Evolutionary conservation across 1,284 basidiomycete genomes (phyloP), one percentile per base, ranked within the genome.

Genomic region (Abortiporus biennis): DNA sequence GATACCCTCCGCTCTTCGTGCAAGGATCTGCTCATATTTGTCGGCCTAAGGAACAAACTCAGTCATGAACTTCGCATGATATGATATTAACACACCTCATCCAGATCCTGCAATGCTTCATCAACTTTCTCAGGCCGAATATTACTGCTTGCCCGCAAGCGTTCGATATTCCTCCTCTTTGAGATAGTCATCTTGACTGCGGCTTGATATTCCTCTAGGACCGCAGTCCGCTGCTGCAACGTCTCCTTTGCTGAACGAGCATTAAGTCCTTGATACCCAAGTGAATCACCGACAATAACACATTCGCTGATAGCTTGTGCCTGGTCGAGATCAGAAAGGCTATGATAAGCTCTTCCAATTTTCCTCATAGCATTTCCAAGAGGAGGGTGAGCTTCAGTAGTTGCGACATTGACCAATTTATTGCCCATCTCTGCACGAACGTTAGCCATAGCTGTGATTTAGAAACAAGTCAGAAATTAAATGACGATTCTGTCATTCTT

Each of bases 201-300:
- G 4, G 79, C 72, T 50, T 95, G 92, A 46, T 93, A 90, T 59
- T 96, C 93, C 55, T 97, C 93, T 45, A 96, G 66, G 6, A 95
- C 87, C 13, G 80, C 76, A 0, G 90, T 89, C 6, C 93, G 80
- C 67, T 92, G 89, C 44, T 79, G 73, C 9, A 96, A 64, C 0
- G 93, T 92, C 57, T 96, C 92, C 65, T 93, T 95, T 2, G 92
- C 93, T 9, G 92, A 89, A 35, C 85, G 78, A n/a, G 94, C 91
- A 54, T 96, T 96, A 64, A 92, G 72, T 13, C 91, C 87, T 64
- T 96, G 92, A 61, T 97, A 97, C 1, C 90, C 90, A 40, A 97
- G 68, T 0, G 91, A 85, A 60, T 97, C 93, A 17, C 90, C 91
- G 19, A 97, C 64, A 30, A 95, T 84, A 31, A 97, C 89, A 52